Percentiles rank a stretch among this genome's conserved stretches.
phyloP scores from a whole-genome alignment of 441 rosid genomes.

The Metrosideros polymorpha region DNA sequence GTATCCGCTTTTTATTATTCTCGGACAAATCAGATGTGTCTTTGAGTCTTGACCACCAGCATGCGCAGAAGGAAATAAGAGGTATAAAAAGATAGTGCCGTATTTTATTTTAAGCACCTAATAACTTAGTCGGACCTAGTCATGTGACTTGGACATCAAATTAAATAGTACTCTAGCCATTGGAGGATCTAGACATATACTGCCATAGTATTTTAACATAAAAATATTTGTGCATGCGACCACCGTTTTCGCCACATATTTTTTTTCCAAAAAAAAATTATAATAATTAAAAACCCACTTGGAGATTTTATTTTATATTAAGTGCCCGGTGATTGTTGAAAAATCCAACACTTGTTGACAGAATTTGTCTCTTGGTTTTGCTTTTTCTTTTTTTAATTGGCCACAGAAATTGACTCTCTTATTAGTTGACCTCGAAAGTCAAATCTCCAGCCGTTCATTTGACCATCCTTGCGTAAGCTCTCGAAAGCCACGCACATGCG shows the following conservation, averaged over 20 bases:
- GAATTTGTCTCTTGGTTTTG: neutral
- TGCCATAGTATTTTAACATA: neutral
- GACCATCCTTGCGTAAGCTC: neutral
- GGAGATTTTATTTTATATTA: neutral
- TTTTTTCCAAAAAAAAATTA: fast-evolving
- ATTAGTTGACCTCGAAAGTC: neutral
- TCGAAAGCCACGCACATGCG: neutral
- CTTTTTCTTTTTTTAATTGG: neutral
- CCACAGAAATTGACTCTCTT: neutral
- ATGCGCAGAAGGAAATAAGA: neutral
- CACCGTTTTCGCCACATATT: neutral
- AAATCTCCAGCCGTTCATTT: neutral
- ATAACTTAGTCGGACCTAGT: neutral
- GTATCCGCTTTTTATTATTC: neutral
- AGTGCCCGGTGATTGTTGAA: neutral
- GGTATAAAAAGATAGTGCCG: neutral
- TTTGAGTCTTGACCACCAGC: neutral
- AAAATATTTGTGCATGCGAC: neutral
- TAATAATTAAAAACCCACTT: neutral
- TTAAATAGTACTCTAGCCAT: neutral
- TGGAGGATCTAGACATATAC: neutral
- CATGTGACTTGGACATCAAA: neutral
- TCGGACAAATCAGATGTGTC: neutral
- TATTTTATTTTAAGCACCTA: neutral
- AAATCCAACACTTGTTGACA: neutral